These are phyloP conservation scores for Penicillium subrubescens DNA, from an alignment of 495 filamentous ascomycete genomes.

Conservation along the genomic window DNA sequence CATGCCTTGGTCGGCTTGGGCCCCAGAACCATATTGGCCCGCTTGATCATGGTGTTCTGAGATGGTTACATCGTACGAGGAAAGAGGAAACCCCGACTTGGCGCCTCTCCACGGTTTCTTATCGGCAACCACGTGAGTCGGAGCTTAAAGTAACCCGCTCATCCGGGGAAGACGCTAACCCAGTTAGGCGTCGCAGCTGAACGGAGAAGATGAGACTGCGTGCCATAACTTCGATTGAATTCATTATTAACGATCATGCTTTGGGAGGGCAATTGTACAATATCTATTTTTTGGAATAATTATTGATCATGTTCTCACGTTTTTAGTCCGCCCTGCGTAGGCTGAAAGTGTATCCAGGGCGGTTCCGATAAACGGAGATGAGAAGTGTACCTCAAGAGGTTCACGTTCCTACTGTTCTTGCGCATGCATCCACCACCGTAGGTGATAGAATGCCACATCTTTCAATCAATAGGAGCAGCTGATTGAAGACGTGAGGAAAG, in stretches of 20 bases:
- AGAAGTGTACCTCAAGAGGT: conserved; percentile 42
- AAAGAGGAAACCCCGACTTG: background rate
- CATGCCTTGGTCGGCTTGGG: conserved; percentile 46
- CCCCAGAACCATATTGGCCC: conserved; percentile 21
- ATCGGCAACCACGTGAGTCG: conserved; percentile 13
- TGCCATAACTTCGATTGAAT: too few relatives aligned
- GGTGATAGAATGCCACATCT: conserved; percentile 28
- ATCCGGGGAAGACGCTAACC: conserved; percentile 6
- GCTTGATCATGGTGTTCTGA: conserved; percentile 23
- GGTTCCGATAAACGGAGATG: conserved; percentile 53
- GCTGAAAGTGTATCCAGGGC: conserved; percentile 42
- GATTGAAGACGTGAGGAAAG: conserved; percentile 39
- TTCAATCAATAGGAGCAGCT: conserved; percentile 27
- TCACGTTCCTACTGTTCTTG: conserved; percentile 48
- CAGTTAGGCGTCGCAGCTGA: background rate
- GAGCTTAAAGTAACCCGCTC: conserved; percentile 1
- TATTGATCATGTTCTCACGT: conserved; percentile 44
- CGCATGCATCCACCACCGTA: conserved; percentile 35
- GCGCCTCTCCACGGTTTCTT: conserved; percentile 6
- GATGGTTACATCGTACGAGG: conserved; percentile 10
- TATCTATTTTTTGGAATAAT: too few relatives aligned
- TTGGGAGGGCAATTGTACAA: background rate
- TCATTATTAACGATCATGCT: too few relatives aligned
- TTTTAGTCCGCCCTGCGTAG: conserved; percentile 57
- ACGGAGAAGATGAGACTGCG: too few relatives aligned